These are phyloP conservation scores for Sporothrix protearum DNA, from an alignment of 2,329 filamentous ascomycete genomes.

Conservation along the genomic window DNA sequence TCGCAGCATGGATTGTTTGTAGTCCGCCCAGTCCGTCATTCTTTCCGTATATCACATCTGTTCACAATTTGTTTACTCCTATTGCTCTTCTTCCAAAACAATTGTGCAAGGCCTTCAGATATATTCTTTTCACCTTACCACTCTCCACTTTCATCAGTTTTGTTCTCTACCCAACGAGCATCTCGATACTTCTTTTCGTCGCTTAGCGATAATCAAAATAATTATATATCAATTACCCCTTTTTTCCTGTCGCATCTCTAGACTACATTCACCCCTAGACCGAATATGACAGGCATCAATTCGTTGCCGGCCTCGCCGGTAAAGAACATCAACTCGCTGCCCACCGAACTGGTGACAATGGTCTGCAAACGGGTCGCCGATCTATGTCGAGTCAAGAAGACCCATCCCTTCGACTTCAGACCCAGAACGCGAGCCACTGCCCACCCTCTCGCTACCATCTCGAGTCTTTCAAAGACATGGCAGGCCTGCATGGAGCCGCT, in stretches of 20 bases:
- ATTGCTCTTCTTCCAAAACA: not conserved
- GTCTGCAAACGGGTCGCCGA: not conserved
- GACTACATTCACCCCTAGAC: not conserved
- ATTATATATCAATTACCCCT: not conserved
- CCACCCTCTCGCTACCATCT: not conserved
- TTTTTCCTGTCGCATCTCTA: not conserved
- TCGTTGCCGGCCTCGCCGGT: not conserved
- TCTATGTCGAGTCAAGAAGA: not conserved
- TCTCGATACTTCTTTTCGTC: not conserved
- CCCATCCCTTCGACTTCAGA: not conserved
- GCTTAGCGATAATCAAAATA: not conserved
- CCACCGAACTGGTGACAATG: not conserved
- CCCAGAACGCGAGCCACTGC: not conserved
- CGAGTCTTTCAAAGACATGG: not conserved
- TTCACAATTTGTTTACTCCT: not conserved
- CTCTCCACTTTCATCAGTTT: not conserved
- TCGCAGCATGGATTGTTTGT: not conserved
- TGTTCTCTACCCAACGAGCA: not conserved
- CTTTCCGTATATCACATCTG: not conserved
- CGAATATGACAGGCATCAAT: not conserved
- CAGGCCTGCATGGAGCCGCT: not conserved
- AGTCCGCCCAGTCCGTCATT: not conserved
- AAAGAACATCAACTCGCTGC: not conserved
- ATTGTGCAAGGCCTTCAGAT: not conserved
- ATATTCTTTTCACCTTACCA: not conserved